phyloP scores from a whole-genome alignment of 2,329 filamentous ascomycete species.

The Claviceps humidiphila region DNA sequence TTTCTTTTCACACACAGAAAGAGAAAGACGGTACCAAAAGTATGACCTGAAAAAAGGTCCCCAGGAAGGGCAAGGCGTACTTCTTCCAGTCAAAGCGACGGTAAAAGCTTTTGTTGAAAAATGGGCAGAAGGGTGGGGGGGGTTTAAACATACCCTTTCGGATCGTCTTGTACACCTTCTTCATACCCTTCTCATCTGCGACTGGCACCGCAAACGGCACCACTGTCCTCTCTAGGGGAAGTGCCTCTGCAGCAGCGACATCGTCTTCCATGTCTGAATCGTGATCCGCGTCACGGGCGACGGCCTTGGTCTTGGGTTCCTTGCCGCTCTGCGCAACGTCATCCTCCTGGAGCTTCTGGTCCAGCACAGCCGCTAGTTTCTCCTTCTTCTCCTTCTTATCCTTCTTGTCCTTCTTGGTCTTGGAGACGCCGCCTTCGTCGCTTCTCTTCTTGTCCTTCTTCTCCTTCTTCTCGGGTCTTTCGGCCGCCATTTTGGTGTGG shows the following conservation, averaged over 20 bases:
- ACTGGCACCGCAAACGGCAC: constrained; percentile 77
- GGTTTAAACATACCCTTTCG: constrained; percentile 36
- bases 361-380: constrained; percentile 52
- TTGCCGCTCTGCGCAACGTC: constrained; percentile 28
- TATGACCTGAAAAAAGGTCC: too few species aligned
- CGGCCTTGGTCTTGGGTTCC: constrained; percentile 21
- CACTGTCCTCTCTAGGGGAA: constrained; percentile 41
- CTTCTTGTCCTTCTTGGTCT: constrained; percentile 47
- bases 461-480: constrained; percentile 37
- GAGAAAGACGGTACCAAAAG: too few species aligned
- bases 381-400: constrained; percentile 64
- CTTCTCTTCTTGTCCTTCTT: constrained; percentile 49
- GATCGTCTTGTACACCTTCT: constrained; percentile 46
- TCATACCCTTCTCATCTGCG: constrained; percentile 62
- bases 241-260: constrained; percentile 24
- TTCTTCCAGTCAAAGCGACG: background rate
- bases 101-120: background rate
- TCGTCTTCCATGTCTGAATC: constrained; percentile 34
- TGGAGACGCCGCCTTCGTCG: constrained; percentile 39
- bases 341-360: constrained; percentile 49
- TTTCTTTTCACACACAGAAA: background rate
- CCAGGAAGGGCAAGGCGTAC: background rate
- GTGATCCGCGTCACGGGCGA: constrained; percentile 22
- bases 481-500: constrained; percentile 29
- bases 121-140: constrained; percentile 1